Percentiles rank a stretch among this genome's conserved stretches.
Conservation (phyloP, 768 basidiomycete genomes). For the Mycena vulgaris region DNA sequence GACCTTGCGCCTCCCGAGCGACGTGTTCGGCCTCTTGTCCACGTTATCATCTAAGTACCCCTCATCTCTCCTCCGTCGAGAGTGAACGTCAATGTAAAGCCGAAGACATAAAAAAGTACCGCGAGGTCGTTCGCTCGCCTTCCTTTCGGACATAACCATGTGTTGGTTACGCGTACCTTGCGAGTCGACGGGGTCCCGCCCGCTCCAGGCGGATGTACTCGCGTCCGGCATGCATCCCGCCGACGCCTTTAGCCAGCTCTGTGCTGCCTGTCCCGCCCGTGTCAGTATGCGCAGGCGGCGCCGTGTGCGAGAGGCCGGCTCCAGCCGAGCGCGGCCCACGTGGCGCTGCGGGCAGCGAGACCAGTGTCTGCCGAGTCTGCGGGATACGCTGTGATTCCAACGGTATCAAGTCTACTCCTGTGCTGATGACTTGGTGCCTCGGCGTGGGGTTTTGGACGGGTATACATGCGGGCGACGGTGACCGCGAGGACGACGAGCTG, state of each 20-base stretch:
- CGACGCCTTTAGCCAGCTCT: conserved; percentile 23
- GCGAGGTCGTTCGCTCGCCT: no score
- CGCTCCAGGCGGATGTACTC: background rate
- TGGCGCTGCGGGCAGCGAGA: conserved; percentile 78
- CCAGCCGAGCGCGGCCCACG: conserved; percentile 80
- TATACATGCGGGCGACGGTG: conserved; percentile 47
- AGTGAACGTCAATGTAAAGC: no score
- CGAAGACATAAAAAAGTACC: no score
- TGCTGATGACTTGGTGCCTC: conserved; percentile 15
- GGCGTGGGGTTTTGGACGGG: conserved; percentile 11
- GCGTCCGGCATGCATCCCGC: conserved; percentile 2
- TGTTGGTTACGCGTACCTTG: no score
- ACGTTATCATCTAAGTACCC: conserved; percentile 50
- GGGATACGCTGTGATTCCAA: background rate
- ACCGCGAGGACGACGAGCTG: conserved; percentile 58
- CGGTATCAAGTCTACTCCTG: background rate
- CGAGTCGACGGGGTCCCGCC: conserved; percentile 15
- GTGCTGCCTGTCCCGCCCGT: conserved; percentile 24
- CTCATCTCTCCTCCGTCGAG: conserved; percentile 15
- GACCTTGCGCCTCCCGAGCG: conserved; percentile 86
- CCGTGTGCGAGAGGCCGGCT: conserved; percentile 72
- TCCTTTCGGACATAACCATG: no score
- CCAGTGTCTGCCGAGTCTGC: conserved; percentile 53
- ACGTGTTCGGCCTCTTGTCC: conserved; percentile 71
- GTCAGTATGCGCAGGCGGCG: conserved; percentile 71